These are phyloP conservation scores for Trichoderma endophyticum DNA, from an alignment of 2,329 filamentous ascomycete genomes.

Conservation along the genomic window DNA sequence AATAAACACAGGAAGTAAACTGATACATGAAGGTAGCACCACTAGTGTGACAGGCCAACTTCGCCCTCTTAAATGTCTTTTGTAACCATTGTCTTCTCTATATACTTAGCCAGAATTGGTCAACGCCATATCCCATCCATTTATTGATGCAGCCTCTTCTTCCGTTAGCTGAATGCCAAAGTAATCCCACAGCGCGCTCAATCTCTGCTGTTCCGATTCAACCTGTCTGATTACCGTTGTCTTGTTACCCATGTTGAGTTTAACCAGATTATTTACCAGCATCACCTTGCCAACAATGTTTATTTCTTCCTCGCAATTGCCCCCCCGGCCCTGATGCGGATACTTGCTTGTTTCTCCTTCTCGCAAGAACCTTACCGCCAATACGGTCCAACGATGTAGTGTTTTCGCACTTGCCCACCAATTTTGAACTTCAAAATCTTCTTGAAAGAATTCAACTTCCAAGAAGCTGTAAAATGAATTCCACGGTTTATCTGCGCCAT, in stretches of 20 bases:
- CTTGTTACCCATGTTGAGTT: not conserved
- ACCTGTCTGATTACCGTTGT: not conserved
- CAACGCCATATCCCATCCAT: not conserved
- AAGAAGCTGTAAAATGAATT: conserved; percentile 63
- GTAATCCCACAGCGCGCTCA: not conserved
- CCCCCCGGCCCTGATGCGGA: not conserved
- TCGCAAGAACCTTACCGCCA: conserved; percentile 17
- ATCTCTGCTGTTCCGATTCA: not conserved
- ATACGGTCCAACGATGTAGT: conserved; percentile 14
- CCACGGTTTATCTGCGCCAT: conserved; percentile 49
- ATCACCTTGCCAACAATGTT: not conserved
- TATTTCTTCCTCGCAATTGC: not conserved
- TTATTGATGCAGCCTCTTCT: not conserved
- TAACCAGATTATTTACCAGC: not conserved
- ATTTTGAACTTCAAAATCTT: conserved; percentile 22
- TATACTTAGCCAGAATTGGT: not conserved
- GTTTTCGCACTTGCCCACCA: conserved; percentile 20
- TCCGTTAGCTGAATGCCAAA: not conserved
- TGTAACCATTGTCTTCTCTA: not conserved
- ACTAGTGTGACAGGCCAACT: not conserved
- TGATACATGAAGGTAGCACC: not conserved
- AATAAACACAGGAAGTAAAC: not conserved
- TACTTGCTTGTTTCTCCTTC: not conserved
- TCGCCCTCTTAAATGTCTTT: not conserved
- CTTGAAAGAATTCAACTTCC: conserved; percentile 55